Percentiles rank a stretch among this genome's conserved stretches.
These are phyloP conservation scores for Thalassiosira exigua DNA, from an alignment of 352 stramenopile genomes.

Conservation along the genomic window DNA sequence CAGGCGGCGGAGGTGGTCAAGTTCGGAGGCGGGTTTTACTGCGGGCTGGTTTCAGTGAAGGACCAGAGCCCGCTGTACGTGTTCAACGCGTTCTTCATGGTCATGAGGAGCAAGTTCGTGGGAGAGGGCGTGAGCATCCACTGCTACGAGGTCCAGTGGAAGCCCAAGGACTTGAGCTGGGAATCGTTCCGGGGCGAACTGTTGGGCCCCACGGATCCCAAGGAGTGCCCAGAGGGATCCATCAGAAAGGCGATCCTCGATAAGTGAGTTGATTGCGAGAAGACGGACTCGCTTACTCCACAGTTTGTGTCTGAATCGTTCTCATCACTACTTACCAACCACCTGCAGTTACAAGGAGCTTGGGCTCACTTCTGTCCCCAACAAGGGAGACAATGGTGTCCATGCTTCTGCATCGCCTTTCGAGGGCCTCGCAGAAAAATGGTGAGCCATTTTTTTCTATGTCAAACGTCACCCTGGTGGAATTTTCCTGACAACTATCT, in stretches of 20 bases:
- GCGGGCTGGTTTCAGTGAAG: conserved; percentile 67
- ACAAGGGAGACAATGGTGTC: conserved; percentile 88
- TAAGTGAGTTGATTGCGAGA: conserved; percentile 61
- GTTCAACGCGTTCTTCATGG: conserved; percentile 90
- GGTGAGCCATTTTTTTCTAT: conserved; percentile 32
- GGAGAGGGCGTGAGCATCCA: conserved; percentile 80
- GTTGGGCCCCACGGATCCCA: conserved; percentile 86
- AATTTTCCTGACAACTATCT: no score
- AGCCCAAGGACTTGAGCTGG: conserved; percentile 81
- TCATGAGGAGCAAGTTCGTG: conserved; percentile 86
- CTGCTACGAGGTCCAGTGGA: conserved; percentile 87
- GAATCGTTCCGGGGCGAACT: conserved; percentile 83
- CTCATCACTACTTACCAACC: no score
- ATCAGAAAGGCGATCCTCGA: conserved; percentile 83
- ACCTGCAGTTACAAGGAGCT: conserved; percentile 74
- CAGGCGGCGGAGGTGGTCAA: conserved; percentile 83
- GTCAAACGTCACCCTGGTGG: not conserved
- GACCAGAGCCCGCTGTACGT: conserved; percentile 82
- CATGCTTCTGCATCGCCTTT: conserved; percentile 86
- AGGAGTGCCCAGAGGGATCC: conserved; percentile 72
- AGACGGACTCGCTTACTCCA: no score
- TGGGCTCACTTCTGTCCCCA: conserved; percentile 77
- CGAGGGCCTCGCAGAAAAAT: conserved; percentile 86
- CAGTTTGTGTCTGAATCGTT: no score
- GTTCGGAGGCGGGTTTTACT: conserved; percentile 88